Conservation (phyloP, 148 eudicot genomes). For the Mesembryanthemum crystallinum region DNA sequence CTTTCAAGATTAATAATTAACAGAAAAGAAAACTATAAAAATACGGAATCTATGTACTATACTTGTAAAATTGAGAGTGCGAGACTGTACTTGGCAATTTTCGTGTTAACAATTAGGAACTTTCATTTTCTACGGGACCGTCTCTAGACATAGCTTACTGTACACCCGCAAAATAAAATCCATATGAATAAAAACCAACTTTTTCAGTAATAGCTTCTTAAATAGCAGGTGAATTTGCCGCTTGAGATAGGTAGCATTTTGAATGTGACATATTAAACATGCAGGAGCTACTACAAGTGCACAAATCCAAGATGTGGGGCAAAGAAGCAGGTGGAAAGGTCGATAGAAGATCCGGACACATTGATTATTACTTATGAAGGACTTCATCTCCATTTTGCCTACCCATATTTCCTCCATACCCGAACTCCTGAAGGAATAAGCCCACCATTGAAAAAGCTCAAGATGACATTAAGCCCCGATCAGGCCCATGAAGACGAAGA, state of each 20-base stretch:
- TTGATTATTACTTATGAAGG: slow-evolving; percentile 83
- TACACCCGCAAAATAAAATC: too few relatives aligned
- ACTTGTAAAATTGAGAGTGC: too few relatives aligned
- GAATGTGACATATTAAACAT: background rate
- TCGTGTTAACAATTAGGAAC: too few relatives aligned
- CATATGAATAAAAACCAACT: too few relatives aligned
- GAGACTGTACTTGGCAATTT: too few relatives aligned
- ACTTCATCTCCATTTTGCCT: slow-evolving; percentile 74
- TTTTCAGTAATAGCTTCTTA: too few relatives aligned
- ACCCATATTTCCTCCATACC: slow-evolving; percentile 42
- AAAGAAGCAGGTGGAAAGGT: slow-evolving; percentile 83
- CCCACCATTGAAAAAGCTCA: slow-evolving; percentile 47
- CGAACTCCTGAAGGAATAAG: slow-evolving; percentile 12
- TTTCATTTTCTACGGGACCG: too few relatives aligned
- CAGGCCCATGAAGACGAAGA: slow-evolving; percentile 20
- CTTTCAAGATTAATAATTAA: too few relatives aligned
- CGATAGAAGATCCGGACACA: slow-evolving; percentile 62
- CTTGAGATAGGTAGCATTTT: background rate
- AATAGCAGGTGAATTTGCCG: too few relatives aligned
- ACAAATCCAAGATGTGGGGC: slow-evolving; percentile 83
- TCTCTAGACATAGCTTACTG: too few relatives aligned
- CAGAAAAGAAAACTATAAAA: too few relatives aligned
- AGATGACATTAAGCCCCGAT: slow-evolving; percentile 3
- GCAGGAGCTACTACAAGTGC: slow-evolving; percentile 89
- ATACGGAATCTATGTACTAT: too few relatives aligned